Evolutionary conservation across 2,329 filamentous ascomycete species (phyloP).

Genomic region (Apiospora sp.): DNA sequence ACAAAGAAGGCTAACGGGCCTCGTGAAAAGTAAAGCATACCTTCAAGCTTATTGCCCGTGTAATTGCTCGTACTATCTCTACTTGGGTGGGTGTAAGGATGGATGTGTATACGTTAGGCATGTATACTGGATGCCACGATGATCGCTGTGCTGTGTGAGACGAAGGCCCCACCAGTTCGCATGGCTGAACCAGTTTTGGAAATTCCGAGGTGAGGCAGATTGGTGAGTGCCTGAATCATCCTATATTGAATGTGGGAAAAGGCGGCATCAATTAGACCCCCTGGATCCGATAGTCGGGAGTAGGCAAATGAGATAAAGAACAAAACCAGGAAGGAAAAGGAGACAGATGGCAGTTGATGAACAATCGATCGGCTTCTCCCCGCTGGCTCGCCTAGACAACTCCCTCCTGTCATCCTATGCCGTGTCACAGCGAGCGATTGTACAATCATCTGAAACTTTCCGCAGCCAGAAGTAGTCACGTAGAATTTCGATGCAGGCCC

Average conservation of each 20-base stretch:
- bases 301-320: conserved; percentile 6
- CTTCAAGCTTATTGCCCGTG: conserved; percentile 34
- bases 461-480: conserved; percentile 14
- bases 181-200: conserved; percentile 12
- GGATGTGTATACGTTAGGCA: conserved; percentile 26
- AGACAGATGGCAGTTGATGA: conserved; percentile 38
- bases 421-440: conserved; percentile 16
- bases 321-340: conserved; percentile 28
- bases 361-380: conserved; percentile 34
- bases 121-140: background rate
- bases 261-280: conserved; percentile 34
- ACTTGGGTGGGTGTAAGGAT: conserved; percentile 2
- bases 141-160: conserved; percentile 27
- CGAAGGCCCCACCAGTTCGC: conserved; percentile 43
- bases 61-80: conserved; percentile 29
- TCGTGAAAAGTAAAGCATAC: conserved; percentile 29
- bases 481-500: background rate
- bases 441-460: conserved; percentile 19
- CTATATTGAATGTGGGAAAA: conserved; percentile 36
- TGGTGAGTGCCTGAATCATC: conserved; percentile 1
- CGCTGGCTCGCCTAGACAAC: conserved; percentile 31
- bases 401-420: conserved; percentile 18
- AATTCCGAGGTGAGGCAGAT: background rate
- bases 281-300: conserved; percentile 12
- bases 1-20: conserved; percentile 28